Evolutionary conservation across 2,329 filamentous ascomycete species (phyloP).

Genomic region (Fusarium avenaceum): DNA sequence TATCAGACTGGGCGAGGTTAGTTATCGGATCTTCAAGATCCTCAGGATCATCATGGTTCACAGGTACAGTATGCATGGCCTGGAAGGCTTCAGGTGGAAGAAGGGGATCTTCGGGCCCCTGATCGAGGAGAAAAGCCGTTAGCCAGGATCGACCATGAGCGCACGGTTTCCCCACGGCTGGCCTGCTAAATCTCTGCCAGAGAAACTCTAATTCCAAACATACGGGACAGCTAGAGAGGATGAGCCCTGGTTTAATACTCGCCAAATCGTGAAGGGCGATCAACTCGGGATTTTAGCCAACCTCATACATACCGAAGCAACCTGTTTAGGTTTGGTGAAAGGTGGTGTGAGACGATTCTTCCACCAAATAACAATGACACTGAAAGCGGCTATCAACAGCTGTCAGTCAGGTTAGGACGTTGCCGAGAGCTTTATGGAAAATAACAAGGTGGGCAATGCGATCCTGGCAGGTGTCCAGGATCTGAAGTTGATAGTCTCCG

Average conservation of each 20-base stretch:
- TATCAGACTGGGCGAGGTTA: conserved; percentile 54
- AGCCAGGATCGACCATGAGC: conserved; percentile 49
- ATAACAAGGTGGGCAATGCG: conserved; percentile 40
- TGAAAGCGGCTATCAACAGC: neutral
- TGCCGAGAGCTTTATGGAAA: conserved; percentile 25
- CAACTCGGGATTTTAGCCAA: neutral
- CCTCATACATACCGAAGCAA: neutral
- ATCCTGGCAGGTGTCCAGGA: conserved; percentile 38
- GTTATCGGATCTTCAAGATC: conserved; percentile 59
- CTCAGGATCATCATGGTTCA: conserved; percentile 56
- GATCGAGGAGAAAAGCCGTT: conserved; percentile 60
- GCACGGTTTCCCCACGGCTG: conserved; percentile 6
- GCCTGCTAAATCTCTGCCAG: conserved; percentile 5
- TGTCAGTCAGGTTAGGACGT: neutral
- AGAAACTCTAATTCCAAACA: conserved; percentile 15
- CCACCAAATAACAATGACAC: neutral
- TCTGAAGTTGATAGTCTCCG: conserved; percentile 22
- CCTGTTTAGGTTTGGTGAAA: neutral
- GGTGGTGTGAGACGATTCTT: neutral
- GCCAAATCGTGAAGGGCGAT: neutral
- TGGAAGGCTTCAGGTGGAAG: conserved; percentile 53
- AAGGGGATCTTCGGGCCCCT: conserved; percentile 48
- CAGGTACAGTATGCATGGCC: conserved; percentile 50
- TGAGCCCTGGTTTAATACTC: neutral
- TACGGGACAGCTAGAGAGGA: neutral